Conservation (phyloP, 2,329 filamentous ascomycete species). For the Diplodia corticola region DNA sequence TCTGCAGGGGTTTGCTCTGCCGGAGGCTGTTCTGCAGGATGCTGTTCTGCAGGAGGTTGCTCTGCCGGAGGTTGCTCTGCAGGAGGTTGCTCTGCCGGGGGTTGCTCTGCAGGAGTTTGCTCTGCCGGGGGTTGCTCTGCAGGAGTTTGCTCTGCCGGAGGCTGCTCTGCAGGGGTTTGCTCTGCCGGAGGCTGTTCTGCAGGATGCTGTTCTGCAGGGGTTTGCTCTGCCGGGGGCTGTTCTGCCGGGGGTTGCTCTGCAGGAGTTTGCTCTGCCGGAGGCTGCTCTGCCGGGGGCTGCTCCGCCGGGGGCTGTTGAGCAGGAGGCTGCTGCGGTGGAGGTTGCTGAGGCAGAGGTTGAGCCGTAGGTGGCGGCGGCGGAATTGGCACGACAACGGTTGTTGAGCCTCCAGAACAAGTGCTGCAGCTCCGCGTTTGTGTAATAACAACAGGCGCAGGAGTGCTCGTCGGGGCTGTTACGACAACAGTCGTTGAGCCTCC, state of each 20-base stretch:
- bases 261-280: neutral
- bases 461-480: neutral
- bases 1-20: neutral
- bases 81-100: neutral
- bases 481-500: neutral
- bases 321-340: neutral
- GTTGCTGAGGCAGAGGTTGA: neutral
- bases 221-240: neutral
- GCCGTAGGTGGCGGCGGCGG: neutral
- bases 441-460: neutral
- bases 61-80: neutral
- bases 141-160: neutral
- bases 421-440: neutral
- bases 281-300: neutral
- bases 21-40: neutral
- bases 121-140: too few relatives aligned
- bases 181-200: neutral
- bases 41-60: neutral
- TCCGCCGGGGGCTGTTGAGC: neutral
- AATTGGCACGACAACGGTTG: neutral
- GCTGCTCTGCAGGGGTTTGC: neutral
- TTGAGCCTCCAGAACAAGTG: neutral
- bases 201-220: too few relatives aligned
- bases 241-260: neutral
- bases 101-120: too few relatives aligned